A percentile compares a stretch with the other conserved stretches of the same genome.
phyloP scores from a whole-genome alignment of 1,139 yeast species.

The Lodderomyces pseudojiufengensis region DNA sequence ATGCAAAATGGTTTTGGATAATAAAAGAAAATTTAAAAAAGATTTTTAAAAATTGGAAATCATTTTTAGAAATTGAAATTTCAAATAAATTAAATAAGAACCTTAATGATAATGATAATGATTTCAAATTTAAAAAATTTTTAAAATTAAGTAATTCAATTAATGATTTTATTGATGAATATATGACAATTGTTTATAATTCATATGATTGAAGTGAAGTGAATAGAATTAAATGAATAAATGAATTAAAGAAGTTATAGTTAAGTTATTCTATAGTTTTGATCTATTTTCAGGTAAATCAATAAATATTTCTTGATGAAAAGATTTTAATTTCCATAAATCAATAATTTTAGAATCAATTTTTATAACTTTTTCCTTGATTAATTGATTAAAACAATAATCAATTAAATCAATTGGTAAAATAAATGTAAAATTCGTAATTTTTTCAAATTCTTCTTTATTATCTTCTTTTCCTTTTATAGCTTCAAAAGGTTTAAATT shows the following conservation, averaged over 20 bases:
- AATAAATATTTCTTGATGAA: constrained; percentile 21
- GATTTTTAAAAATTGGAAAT: constrained; percentile 28
- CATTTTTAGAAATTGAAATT: constrained; percentile 13
- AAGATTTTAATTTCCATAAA: constrained; percentile 24
- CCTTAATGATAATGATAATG: constrained; percentile 1
- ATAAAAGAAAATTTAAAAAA: constrained; percentile 22
- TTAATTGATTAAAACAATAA: constrained; percentile 15
- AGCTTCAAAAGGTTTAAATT: constrained; percentile 13
- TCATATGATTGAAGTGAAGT: too few relatives aligned
- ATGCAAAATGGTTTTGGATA: constrained; percentile 27
- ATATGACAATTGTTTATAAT: constrained; percentile 6
- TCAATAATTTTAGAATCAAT: constrained; percentile 19
- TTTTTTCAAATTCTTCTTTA: constrained; percentile 21
- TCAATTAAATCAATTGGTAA: constrained; percentile 28
- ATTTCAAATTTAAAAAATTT: constrained; percentile 6
- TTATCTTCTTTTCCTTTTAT: constrained; percentile 6
- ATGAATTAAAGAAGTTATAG: too few relatives aligned
- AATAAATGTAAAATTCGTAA: constrained; percentile 26
- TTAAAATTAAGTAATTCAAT: constrained; percentile 4
- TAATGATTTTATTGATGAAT: constrained; percentile 18
- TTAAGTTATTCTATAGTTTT: too few relatives aligned
- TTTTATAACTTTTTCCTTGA: constrained; percentile 2
- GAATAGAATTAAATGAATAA: too few relatives aligned
- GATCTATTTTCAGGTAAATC: constrained; percentile 8
- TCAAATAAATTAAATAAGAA: too few relatives aligned